phyloP scores from a whole-genome alignment of 306 rosid genomes.

The Vigna trinervia region DNA sequence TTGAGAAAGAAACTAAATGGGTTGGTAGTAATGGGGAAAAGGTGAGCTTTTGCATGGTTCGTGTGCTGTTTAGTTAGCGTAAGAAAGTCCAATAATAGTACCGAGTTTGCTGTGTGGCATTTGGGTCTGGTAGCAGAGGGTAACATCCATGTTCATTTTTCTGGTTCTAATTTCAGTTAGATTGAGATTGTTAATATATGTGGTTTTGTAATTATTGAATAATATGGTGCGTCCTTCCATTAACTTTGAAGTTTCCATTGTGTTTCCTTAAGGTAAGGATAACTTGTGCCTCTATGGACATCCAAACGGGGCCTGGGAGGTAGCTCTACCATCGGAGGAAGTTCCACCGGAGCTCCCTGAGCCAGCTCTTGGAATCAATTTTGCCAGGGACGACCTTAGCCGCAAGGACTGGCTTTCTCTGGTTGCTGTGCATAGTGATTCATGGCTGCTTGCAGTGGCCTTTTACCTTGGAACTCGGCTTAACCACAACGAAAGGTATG shows the following conservation, averaged over 20 bases:
- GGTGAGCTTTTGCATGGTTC: neutral
- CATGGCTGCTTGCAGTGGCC: slow-evolving; percentile 96
- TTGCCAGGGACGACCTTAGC: slow-evolving; percentile 91
- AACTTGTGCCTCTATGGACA: slow-evolving; percentile 92
- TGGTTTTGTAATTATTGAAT: neutral
- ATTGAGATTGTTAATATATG: neutral
- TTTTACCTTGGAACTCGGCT: slow-evolving; percentile 90
- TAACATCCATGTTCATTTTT: neutral
- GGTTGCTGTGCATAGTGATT: slow-evolving; percentile 92
- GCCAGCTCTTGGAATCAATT: slow-evolving; percentile 97
- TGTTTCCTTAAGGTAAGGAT: slow-evolving; percentile 70
- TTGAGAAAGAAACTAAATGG: neutral
- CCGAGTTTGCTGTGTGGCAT: neutral
- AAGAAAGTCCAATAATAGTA: neutral
- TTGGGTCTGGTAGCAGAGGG: neutral
- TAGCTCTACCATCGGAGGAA: slow-evolving; percentile 83
- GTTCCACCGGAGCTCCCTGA: slow-evolving; percentile 96
- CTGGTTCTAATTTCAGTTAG: neutral
- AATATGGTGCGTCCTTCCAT: neutral
- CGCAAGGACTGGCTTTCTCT: slow-evolving; percentile 91
- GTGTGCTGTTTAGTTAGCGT: neutral
- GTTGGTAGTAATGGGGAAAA: neutral
- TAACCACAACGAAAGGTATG: slow-evolving; percentile 85
- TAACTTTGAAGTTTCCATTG: neutral
- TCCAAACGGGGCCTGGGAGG: slow-evolving; percentile 87